phyloP scores from a whole-genome alignment of 1,139 yeast genomes.

The Diutina mesorugosa region DNA sequence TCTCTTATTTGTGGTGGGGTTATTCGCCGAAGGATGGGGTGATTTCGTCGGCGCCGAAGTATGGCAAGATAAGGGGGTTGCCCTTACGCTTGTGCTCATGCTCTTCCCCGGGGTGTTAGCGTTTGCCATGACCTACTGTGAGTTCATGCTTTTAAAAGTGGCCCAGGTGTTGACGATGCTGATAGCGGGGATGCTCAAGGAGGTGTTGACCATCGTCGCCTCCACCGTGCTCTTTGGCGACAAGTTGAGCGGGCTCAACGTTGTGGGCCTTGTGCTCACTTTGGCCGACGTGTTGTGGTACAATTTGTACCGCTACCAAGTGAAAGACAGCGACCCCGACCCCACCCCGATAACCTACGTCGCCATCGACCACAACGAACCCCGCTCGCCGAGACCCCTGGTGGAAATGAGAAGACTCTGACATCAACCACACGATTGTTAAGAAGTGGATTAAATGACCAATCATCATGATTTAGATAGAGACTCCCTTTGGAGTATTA shows the following conservation, averaged over 20 bases:
- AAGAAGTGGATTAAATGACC: no score
- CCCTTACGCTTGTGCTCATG: constrained; percentile 43
- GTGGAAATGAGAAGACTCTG: background rate
- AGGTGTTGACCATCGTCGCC: constrained; percentile 64
- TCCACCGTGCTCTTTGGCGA: constrained; percentile 72
- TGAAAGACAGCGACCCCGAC: background rate
- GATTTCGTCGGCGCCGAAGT: constrained; percentile 40
- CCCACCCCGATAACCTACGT: background rate
- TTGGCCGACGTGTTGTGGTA: constrained; percentile 71
- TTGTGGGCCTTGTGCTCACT: constrained; percentile 69
- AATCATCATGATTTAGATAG: no score
- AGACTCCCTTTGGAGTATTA: no score
- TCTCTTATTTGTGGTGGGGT: constrained; percentile 46
- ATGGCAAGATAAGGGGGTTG: constrained; percentile 48
- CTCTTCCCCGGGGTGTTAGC: constrained; percentile 79
- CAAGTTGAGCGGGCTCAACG: constrained; percentile 48
- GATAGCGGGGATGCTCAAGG: constrained; percentile 89
- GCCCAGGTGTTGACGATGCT: constrained; percentile 81
- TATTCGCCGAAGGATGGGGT: constrained; percentile 51
- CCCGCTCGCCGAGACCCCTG: background rate
- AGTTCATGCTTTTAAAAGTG: constrained; percentile 67
- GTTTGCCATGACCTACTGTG: constrained; percentile 82
- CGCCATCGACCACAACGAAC: background rate
- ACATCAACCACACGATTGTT: background rate
- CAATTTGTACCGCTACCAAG: constrained; percentile 41